Percentiles rank a stretch among this genome's conserved stretches.
phyloP scores from a whole-genome alignment of 2,329 filamentous ascomycete genomes.

The Colletotrichum liaoningense region DNA sequence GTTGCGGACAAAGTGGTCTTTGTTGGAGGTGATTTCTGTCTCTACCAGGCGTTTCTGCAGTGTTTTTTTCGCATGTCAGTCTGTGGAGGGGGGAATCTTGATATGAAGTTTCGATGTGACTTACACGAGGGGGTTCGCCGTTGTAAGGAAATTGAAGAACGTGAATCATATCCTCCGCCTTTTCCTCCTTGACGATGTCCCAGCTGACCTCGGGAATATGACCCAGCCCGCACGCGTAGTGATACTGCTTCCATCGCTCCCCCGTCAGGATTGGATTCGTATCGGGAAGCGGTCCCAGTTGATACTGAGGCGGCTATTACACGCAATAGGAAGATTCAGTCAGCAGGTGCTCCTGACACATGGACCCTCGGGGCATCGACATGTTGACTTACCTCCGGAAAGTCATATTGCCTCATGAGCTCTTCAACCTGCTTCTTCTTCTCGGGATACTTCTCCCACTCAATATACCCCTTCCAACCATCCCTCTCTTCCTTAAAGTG shows the following conservation, averaged over 20 bases:
- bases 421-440: constrained; percentile 71
- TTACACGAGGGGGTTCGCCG: constrained; percentile 58
- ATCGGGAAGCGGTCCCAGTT: constrained; percentile 63
- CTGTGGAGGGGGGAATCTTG: too few relatives aligned
- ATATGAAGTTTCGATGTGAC: background rate
- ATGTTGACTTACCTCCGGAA: constrained; percentile 38
- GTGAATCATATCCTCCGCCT: constrained; percentile 70
- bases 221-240: constrained; percentile 56
- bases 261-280: constrained; percentile 69
- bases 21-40: constrained; percentile 69
- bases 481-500: constrained; percentile 21
- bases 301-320: constrained; percentile 61
- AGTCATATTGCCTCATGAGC: constrained; percentile 49
- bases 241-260: constrained; percentile 68
- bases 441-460: constrained; percentile 77
- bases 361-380: background rate
- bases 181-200: constrained; percentile 63
- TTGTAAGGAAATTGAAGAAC: constrained; percentile 73
- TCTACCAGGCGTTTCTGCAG: constrained; percentile 65
- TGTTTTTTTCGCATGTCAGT: constrained; percentile 50
- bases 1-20: constrained; percentile 73
- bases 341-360: too few relatives aligned
- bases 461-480: constrained; percentile 62
- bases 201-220: constrained; percentile 69
- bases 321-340: constrained; percentile 33